phyloP scores from a whole-genome alignment of 495 filamentous ascomycete species.

The Penicillium psychrofluorescens region DNA sequence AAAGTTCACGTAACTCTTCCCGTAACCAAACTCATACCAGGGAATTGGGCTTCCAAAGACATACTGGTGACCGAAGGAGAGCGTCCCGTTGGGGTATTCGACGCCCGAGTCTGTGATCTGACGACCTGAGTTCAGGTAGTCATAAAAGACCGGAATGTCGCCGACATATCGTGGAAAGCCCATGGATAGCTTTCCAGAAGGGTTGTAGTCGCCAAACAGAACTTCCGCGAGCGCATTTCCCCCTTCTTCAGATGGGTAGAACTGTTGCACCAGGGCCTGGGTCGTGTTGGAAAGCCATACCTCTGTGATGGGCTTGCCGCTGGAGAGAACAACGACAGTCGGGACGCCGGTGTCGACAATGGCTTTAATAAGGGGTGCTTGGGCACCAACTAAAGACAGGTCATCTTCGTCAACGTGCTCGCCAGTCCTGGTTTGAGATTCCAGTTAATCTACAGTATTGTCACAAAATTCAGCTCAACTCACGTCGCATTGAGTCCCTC shows the following conservation, averaged over 20 bases:
- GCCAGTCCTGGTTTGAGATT: constrained; percentile 42
- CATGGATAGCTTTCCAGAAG: constrained; percentile 59
- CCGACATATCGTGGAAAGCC: constrained; percentile 61
- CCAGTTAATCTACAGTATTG: neutral
- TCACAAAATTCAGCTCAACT: neutral
- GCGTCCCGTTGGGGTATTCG: constrained; percentile 44
- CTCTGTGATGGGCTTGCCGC: constrained; percentile 63
- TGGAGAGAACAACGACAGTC: constrained; percentile 61
- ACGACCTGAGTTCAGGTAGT: constrained; percentile 62
- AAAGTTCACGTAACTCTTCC: constrained; percentile 60
- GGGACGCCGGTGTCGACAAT: constrained; percentile 58
- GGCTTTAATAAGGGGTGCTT: constrained; percentile 54
- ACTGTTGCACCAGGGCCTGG: constrained; percentile 58
- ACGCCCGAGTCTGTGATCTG: constrained; percentile 39
- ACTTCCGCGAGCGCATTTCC: constrained; percentile 60
- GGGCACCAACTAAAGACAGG: constrained; percentile 63
- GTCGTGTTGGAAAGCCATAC: constrained; percentile 56
- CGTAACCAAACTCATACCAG: constrained; percentile 63
- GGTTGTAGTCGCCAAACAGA: constrained; percentile 59
- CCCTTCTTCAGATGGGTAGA: constrained; percentile 60
- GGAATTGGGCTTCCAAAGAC: constrained; percentile 51
- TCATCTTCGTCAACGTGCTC: constrained; percentile 60
- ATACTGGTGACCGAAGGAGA: constrained; percentile 60
- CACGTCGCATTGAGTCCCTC: constrained; percentile 56
- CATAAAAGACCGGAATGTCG: constrained; percentile 61